Evolutionary conservation across 2,329 filamentous ascomycete genomes (phyloP).

Genomic region (Venturia oleaginea): DNA sequence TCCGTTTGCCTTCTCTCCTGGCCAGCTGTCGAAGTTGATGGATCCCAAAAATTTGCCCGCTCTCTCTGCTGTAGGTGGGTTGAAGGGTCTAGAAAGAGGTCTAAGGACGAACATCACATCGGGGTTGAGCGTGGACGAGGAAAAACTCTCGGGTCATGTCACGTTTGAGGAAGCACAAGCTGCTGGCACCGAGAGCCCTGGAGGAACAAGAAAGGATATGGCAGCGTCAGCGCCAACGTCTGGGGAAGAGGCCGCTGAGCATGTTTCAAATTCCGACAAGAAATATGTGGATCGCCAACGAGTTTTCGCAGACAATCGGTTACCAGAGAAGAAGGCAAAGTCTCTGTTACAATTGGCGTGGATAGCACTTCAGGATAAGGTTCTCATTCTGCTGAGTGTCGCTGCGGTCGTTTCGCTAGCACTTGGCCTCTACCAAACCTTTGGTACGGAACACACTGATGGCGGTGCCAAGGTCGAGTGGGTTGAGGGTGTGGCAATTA

Average conservation of each 20-base stretch:
- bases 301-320: slow-evolving; percentile 59
- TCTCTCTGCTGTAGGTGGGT: slow-evolving; percentile 65
- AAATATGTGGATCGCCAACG: slow-evolving; percentile 51
- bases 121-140: slow-evolving; percentile 65
- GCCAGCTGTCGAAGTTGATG: slow-evolving; percentile 65
- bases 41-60: slow-evolving; percentile 71
- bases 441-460: slow-evolving; percentile 47
- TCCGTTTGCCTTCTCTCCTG: slow-evolving; percentile 74
- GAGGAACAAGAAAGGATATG: background rate
- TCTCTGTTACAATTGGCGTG: slow-evolving; percentile 63
- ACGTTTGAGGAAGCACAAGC: slow-evolving; percentile 54
- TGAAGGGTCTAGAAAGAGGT: slow-evolving; percentile 65
- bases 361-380: slow-evolving; percentile 77
- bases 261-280: background rate
- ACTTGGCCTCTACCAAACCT: slow-evolving; percentile 65
- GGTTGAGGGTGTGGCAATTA: slow-evolving; percentile 75
- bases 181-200: slow-evolving; percentile 7
- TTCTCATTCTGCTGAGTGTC: slow-evolving; percentile 61
- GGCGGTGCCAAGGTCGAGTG: slow-evolving; percentile 56
- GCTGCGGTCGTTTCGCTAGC: slow-evolving; percentile 66
- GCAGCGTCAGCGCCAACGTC: background rate
- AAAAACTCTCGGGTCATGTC: slow-evolving; percentile 51
- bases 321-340: slow-evolving; percentile 63
- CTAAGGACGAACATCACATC: slow-evolving; percentile 54
- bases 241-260: background rate